Evolutionary conservation across 176 grass and related monocot genomes (phyloP), one percentile per base, ranked within the genome.

Genomic region (Cenchrus purpureus): DNA sequence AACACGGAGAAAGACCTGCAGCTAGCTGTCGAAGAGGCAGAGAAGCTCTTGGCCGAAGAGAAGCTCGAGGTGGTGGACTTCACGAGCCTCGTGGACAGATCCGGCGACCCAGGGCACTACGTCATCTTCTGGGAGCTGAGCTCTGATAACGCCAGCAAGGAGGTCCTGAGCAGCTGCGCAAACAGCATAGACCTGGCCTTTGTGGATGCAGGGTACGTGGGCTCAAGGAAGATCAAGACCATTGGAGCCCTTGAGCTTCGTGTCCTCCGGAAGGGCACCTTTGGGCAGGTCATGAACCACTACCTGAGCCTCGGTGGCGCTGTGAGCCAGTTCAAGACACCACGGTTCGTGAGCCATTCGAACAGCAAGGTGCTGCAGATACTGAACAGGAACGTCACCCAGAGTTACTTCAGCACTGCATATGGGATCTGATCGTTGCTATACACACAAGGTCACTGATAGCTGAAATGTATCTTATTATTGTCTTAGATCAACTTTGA

Each of bases 1-100:
- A 98, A 98, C 88, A 98, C 95, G 0, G 95, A 98, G 85, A 95
- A 95, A 83, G 92, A 98, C 76, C 92, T 98, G 32, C 92, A 95
- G 78, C 45, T 98, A 28, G 91, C 95, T 0, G 89, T 93, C 0
- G 95, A 98, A 85, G 92, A 73, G 25, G 89, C 92, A 12, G 55
- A 73, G 2, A 95, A 98, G 91, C 89, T 93, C 32, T 73, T 98
- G 74, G 89, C 89, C 8, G 89, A 64, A 29, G 95, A 98, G 51
- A 98, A 98, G 83, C 42, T 98, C 12, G 92, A 98, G 49, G 44
- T 98, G 0, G 87, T 95, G 14, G 95, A 98, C 62, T 98, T 98
- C 85, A 95, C 95, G 12, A 98, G 95, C 91, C 69, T 86, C 6
- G 91, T 90, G 22, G 93, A 98, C 45, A 74, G 19, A 25, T 90